These are phyloP conservation scores for Fusarium keratoplasticum DNA, from an alignment of 2,329 filamentous ascomycete species.

Conservation along the genomic window DNA sequence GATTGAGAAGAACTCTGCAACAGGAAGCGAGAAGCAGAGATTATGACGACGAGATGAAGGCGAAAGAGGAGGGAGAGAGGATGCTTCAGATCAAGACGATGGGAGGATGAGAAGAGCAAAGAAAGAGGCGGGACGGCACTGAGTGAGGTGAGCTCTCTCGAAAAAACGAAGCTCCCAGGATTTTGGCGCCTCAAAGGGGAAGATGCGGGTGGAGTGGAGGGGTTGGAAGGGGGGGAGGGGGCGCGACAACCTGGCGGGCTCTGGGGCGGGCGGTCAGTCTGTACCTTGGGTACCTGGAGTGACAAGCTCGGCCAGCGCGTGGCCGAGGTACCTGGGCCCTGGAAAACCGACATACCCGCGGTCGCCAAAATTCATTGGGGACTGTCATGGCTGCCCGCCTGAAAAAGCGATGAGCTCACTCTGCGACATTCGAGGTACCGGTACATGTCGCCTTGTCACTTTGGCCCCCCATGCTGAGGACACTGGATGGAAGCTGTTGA, in stretches of 20 bases:
- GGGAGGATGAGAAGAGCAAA: constrained; percentile 39
- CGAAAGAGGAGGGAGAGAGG: constrained; percentile 30
- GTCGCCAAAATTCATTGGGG: constrained; percentile 32
- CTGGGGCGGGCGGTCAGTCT: constrained; percentile 34
- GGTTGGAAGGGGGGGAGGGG: constrained; percentile 32
- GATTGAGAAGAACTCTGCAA: constrained; percentile 28
- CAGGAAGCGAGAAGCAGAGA: constrained; percentile 24
- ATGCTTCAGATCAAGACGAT: constrained; percentile 29
- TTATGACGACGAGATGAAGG: constrained; percentile 37
- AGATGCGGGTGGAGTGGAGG: constrained; percentile 41
- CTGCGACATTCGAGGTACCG: constrained; percentile 29
- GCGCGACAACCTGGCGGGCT: constrained; percentile 15
- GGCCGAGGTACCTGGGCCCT: constrained; percentile 36
- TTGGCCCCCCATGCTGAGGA: constrained; percentile 4
- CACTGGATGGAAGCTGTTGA: constrained; percentile 39
- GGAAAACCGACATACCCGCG: constrained; percentile 6
- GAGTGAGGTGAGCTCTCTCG: constrained; percentile 40
- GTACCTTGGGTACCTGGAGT: constrained; percentile 26
- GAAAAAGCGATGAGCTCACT: constrained; percentile 41
- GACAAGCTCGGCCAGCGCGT: constrained; percentile 19
- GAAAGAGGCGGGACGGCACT: constrained; percentile 34
- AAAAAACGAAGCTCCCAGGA: constrained; percentile 47
- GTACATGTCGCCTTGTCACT: constrained; percentile 29
- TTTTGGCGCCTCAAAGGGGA: constrained; percentile 42
- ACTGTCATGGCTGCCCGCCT: constrained; percentile 15